A percentile compares a stretch with the other conserved stretches of the same genome.
Evolutionary conservation across 768 basidiomycete genomes (phyloP).

Genomic region (Agaricus sinodeliciosus): DNA sequence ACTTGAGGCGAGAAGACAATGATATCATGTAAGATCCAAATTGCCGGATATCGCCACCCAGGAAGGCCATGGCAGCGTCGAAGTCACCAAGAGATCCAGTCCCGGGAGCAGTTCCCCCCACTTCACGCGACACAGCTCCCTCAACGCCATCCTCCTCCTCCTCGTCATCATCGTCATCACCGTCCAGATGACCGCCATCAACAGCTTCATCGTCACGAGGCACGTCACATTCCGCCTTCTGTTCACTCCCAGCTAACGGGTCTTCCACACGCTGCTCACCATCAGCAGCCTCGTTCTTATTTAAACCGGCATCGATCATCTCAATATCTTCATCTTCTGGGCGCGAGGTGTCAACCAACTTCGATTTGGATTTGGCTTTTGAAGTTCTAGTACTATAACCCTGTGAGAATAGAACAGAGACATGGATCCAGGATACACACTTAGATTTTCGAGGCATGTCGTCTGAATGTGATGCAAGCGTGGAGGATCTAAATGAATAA

Average conservation of each 20-base stretch:
- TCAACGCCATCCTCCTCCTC: constrained; percentile 44
- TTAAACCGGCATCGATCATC: constrained; percentile 64
- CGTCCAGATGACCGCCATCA: constrained; percentile 35
- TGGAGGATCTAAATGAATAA: constrained; percentile 65
- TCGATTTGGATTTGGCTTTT: constrained; percentile 61
- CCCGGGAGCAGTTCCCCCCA: constrained; percentile 28
- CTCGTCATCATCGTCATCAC: constrained; percentile 39
- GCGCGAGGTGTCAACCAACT: constrained; percentile 61
- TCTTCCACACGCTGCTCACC: constrained; percentile 38
- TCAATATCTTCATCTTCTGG: constrained; percentile 68
- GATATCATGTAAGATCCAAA: constrained; percentile 92
- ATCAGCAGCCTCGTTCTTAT: constrained; percentile 37
- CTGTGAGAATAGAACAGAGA: constrained; percentile 9
- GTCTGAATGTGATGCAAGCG: constrained; percentile 31
- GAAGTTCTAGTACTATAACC: constrained; percentile 35
- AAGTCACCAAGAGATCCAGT: constrained; percentile 44
- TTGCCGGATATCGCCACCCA: constrained; percentile 77
- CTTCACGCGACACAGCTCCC: constrained; percentile 27
- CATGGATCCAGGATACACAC: constrained; percentile 27
- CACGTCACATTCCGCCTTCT: constrained; percentile 18
- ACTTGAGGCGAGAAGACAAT: constrained; percentile 81
- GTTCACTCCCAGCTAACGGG: constrained; percentile 31
- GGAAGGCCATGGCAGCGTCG: constrained; percentile 73
- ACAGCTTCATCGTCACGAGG: constrained; percentile 22
- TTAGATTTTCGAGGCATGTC: constrained; percentile 76